A percentile compares a stretch with the other conserved stretches of the same genome.
These are phyloP conservation scores for Candida tunisiensis DNA, from an alignment of 1,139 yeast species.

Conservation along the genomic window DNA sequence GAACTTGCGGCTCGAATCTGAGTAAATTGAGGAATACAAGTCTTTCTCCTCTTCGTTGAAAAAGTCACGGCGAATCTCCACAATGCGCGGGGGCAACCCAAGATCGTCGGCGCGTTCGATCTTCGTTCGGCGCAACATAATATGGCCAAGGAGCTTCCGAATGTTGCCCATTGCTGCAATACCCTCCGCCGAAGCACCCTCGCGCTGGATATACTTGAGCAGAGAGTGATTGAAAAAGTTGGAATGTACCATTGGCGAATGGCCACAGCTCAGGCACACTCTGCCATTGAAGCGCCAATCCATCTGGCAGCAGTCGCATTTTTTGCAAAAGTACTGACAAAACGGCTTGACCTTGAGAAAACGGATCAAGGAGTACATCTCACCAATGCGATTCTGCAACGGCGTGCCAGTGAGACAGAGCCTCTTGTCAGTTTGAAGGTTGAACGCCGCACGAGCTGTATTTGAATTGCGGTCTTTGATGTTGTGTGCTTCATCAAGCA, in stretches of 20 bases:
- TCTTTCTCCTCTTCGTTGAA: conserved; percentile 94
- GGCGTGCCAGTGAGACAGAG: conserved; percentile 97
- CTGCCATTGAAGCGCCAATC: conserved; percentile 65
- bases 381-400: conserved; percentile 89
- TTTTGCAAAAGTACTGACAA: conserved; percentile 77
- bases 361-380: conserved; percentile 77
- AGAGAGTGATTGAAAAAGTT: conserved; percentile 91
- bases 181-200: conserved; percentile 71
- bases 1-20: conserved; percentile 75
- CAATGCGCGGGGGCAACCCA: conserved; percentile 76
- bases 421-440: conserved; percentile 48
- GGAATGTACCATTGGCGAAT: conserved; percentile 86
- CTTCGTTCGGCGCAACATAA: conserved; percentile 89
- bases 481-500: conserved; percentile 93
- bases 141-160: conserved; percentile 50
- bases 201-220: conserved; percentile 79
- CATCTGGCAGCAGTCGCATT: conserved; percentile 65
- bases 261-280: conserved; percentile 67
- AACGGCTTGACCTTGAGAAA: conserved; percentile 76
- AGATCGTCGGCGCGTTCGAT: conserved; percentile 92
- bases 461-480: conserved; percentile 89
- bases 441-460: conserved; percentile 83
- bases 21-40: conserved; percentile 69
- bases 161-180: conserved; percentile 60
- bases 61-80: conserved; percentile 61